These are phyloP conservation scores for Ilyonectria destructans DNA, from an alignment of 2,329 filamentous ascomycete genomes.

Conservation along the genomic window DNA sequence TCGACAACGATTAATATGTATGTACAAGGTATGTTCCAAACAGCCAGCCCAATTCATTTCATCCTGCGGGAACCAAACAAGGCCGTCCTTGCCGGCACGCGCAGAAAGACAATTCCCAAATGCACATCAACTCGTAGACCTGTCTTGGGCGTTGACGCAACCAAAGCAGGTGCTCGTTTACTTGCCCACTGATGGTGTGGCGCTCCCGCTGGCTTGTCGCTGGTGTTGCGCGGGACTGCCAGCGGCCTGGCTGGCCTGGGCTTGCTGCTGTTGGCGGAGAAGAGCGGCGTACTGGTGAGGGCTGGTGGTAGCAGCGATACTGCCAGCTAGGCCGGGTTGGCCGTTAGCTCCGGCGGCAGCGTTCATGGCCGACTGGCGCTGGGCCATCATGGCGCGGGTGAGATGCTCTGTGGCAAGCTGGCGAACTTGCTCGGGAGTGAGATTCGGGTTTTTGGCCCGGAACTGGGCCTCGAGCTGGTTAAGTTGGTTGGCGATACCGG, in stretches of 20 bases:
- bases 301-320: constrained; percentile 65
- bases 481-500: constrained; percentile 66
- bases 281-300: constrained; percentile 75
- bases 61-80: constrained; percentile 34
- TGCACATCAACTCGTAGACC: constrained; percentile 18
- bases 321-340: constrained; percentile 65
- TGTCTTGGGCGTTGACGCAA: background rate
- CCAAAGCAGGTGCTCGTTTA: constrained; percentile 24
- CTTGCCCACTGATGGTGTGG: constrained; percentile 55
- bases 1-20: constrained; percentile 44
- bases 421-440: constrained; percentile 66
- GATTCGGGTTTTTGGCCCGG: constrained; percentile 66
- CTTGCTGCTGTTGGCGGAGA: constrained; percentile 71
- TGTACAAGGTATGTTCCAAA: constrained; percentile 39
- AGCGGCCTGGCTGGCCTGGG: constrained; percentile 56
- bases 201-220: constrained; percentile 59
- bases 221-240: constrained; percentile 50
- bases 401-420: constrained; percentile 68
- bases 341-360: constrained; percentile 67
- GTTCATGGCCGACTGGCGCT: constrained; percentile 69
- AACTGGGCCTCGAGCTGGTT: constrained; percentile 69
- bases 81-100: constrained; percentile 35
- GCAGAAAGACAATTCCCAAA: constrained; percentile 17
- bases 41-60: constrained; percentile 38
- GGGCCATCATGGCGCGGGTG: constrained; percentile 64